Percentiles rank a stretch among this genome's conserved stretches.
These are phyloP conservation scores for Podosphaera xanthii DNA, from an alignment of 2,329 filamentous ascomycete genomes.

Conservation along the genomic window DNA sequence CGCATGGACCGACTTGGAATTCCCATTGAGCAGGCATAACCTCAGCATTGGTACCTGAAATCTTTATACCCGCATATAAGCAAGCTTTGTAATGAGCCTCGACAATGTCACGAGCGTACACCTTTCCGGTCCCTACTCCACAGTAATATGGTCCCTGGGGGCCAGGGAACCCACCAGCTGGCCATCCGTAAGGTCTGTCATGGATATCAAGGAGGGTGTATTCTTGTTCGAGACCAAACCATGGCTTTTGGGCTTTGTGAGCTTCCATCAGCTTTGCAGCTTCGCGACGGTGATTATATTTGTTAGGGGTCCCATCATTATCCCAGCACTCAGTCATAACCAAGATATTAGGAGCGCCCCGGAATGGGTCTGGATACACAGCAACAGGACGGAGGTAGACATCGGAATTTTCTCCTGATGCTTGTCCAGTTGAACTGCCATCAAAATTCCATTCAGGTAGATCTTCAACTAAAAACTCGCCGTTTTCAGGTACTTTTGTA, in stretches of 20 bases:
- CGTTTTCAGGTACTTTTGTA: slow-evolving; percentile 27
- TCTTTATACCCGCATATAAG: slow-evolving; percentile 73
- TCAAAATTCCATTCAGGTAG: slow-evolving; percentile 66
- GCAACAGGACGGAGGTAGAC: slow-evolving; percentile 85
- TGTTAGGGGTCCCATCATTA: slow-evolving; percentile 83
- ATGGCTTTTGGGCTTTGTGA: slow-evolving; percentile 62
- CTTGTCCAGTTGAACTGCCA: slow-evolving; percentile 80
- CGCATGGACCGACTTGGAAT: slow-evolving; percentile 84
- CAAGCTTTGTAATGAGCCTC: slow-evolving; percentile 77
- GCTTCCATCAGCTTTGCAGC: slow-evolving; percentile 73
- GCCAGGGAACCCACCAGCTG: slow-evolving; percentile 54
- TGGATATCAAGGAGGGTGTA: slow-evolving; percentile 78
- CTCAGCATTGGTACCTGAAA: slow-evolving; percentile 97
- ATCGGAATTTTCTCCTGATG: slow-evolving; percentile 86
- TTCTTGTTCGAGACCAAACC: slow-evolving; percentile 97
- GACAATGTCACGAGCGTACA: slow-evolving; percentile 93
- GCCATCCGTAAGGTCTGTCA: slow-evolving; percentile 85
- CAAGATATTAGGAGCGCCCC: slow-evolving; percentile 71
- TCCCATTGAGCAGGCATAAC: slow-evolving; percentile 98
- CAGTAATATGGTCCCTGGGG: slow-evolving; percentile 91
- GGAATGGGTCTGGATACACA: slow-evolving; percentile 82
- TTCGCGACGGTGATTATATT: slow-evolving; percentile 95
- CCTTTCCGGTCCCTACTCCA: slow-evolving; percentile 90
- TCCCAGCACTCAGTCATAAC: slow-evolving; percentile 92
- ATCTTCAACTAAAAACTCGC: slow-evolving; percentile 27